These are phyloP conservation scores for Yarrowia osloensis DNA, from an alignment of 805 yeast genomes.

Conservation along the genomic window DNA sequence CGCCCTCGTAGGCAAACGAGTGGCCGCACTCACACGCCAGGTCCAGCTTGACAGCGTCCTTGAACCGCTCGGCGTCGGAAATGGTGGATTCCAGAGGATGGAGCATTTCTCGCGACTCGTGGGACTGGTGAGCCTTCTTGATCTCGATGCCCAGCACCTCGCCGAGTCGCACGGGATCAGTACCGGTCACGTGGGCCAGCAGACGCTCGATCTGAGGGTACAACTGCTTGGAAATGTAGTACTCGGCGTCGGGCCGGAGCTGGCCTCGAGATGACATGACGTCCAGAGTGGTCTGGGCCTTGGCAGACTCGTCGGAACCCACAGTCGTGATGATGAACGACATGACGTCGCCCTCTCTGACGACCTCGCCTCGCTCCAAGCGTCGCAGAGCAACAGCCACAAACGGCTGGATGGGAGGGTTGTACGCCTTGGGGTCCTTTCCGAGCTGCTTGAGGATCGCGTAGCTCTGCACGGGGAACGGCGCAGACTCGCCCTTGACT, in stretches of 20 bases:
- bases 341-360: constrained; percentile 86
- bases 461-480: constrained; percentile 58
- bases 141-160: constrained; percentile 76
- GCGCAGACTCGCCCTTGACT: constrained; percentile 39
- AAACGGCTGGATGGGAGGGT: constrained; percentile 59
- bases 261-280: constrained; percentile 50
- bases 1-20: constrained; percentile 71
- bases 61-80: constrained; percentile 79
- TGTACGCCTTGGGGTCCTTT: constrained; percentile 82
- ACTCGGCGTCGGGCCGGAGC: constrained; percentile 70
- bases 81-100: constrained; percentile 81
- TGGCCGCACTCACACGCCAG: constrained; percentile 64
- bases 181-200: constrained; percentile 80
- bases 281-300: constrained; percentile 77
- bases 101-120: constrained; percentile 39
- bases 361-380: constrained; percentile 78
- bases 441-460: constrained; percentile 85
- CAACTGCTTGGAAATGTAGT: constrained; percentile 84
- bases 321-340: constrained; percentile 75
- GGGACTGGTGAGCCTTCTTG: constrained; percentile 46
- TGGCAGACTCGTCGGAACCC: constrained; percentile 41
- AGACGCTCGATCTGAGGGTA: constrained; percentile 89
- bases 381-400: constrained; percentile 88
- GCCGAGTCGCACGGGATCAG: constrained; percentile 78
- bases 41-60: constrained; percentile 56